phyloP scores from a whole-genome alignment of 2,329 filamentous ascomycete species.

The Berkeleyomyces rouxiae region DNA sequence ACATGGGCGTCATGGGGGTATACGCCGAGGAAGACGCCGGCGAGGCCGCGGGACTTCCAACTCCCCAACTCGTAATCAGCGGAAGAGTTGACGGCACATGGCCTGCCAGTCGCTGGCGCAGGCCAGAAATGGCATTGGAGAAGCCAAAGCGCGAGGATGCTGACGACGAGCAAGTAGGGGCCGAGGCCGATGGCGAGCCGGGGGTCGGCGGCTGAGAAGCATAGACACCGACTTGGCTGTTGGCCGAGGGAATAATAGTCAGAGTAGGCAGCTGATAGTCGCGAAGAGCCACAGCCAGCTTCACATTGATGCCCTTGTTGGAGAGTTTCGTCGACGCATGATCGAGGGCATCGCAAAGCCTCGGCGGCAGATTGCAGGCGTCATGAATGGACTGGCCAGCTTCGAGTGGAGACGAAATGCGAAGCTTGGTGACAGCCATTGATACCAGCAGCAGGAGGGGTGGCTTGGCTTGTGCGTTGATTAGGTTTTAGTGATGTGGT shows the following conservation, averaged over 20 bases:
- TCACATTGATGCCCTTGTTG: slow-evolving; percentile 37
- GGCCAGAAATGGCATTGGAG: slow-evolving; percentile 19
- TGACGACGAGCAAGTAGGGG: slow-evolving; percentile 10
- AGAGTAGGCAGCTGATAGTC: slow-evolving; percentile 33
- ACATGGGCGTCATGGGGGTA: slow-evolving; percentile 26
- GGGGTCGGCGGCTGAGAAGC: slow-evolving; percentile 18
- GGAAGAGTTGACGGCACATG: neutral
- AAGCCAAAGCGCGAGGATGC: slow-evolving; percentile 20
- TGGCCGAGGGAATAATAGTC: slow-evolving; percentile 8
- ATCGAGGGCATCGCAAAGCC: slow-evolving; percentile 38
- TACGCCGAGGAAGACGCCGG: slow-evolving; percentile 17
- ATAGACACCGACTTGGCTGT: slow-evolving; percentile 3
- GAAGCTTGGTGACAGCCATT: slow-evolving; percentile 33
- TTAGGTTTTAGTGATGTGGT: slow-evolving; percentile 6
- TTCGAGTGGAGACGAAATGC: slow-evolving; percentile 47
- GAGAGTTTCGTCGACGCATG: slow-evolving; percentile 40
- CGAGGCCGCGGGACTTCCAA: slow-evolving; percentile 4
- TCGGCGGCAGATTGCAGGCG: slow-evolving; percentile 38
- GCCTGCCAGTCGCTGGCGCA: slow-evolving; percentile 20
- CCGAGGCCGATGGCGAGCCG: slow-evolving; percentile 19
- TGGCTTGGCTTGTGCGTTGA: neutral
- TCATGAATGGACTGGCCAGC: slow-evolving; percentile 44
- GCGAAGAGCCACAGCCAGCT: slow-evolving; percentile 38
- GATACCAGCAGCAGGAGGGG: slow-evolving; percentile 10
- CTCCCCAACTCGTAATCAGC: neutral